Conservation (phyloP, 169 alveolate genomes). For the Cryptosporidium viatorum region DNA sequence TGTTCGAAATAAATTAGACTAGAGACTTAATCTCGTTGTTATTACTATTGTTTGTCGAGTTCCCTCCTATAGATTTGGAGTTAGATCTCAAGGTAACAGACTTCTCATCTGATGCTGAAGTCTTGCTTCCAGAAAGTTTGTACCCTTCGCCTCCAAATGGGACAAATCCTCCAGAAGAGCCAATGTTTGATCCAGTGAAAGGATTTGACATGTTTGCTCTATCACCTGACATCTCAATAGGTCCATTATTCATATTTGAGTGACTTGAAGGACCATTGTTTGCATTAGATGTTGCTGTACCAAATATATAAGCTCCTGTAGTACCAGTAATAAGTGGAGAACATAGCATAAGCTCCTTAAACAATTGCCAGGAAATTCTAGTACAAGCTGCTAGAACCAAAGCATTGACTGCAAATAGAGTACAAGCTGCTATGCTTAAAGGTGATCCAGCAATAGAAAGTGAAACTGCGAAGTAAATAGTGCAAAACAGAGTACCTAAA, state of each 20-base stretch:
- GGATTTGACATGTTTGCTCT: slow-evolving; percentile 2
- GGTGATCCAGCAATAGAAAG: slow-evolving; percentile 66
- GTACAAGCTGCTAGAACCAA: slow-evolving; percentile 67
- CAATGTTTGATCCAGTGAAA: not conserved
- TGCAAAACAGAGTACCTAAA: slow-evolving; percentile 60
- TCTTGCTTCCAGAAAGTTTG: slow-evolving; percentile 35
- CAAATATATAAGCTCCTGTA: slow-evolving; percentile 73
- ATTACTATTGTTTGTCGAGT: not conserved
- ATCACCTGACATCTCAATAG: slow-evolving; percentile 9
- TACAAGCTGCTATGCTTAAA: slow-evolving; percentile 65
- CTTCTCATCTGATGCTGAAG: not conserved
- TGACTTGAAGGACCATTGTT: slow-evolving; percentile 3
- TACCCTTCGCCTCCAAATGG: slow-evolving; percentile 76
- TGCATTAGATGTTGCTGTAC: slow-evolving; percentile 19
- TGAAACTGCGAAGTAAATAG: slow-evolving; percentile 68
- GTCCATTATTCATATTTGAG: slow-evolving; percentile 7
- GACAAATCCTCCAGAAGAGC: slow-evolving; percentile 51
- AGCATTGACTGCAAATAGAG: slow-evolving; percentile 60
- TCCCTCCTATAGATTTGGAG: slow-evolving; percentile 3
- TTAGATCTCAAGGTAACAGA: slow-evolving; percentile 36
- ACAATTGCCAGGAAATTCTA: slow-evolving; percentile 61
- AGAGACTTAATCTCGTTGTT: slow-evolving; percentile 18
- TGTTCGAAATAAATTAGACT: not conserved
- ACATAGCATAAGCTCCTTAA: slow-evolving; percentile 70
- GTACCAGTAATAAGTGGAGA: slow-evolving; percentile 72